Percentiles rank a stretch among this genome's conserved stretches.
Conservation (phyloP, 805 yeast species). For the Yarrowia phangngaensis region DNA sequence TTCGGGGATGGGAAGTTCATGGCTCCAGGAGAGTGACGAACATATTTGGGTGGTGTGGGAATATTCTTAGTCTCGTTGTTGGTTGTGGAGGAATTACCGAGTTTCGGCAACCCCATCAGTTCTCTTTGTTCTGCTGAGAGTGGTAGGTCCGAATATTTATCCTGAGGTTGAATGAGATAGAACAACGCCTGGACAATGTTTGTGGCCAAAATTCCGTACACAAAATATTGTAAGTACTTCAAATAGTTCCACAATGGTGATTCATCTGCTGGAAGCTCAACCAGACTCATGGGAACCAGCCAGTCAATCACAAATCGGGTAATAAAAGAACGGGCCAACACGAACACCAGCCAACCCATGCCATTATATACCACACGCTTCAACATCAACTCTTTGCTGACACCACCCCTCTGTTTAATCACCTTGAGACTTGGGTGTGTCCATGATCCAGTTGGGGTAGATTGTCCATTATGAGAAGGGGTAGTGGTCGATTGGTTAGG, state of each 20-base stretch:
- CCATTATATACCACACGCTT: slow-evolving; percentile 13
- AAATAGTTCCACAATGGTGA: not conserved
- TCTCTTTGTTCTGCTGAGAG: slow-evolving; percentile 34
- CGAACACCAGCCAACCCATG: slow-evolving; percentile 74
- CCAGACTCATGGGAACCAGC: not conserved
- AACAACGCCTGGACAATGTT: slow-evolving; percentile 29
- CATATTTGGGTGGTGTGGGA: slow-evolving; percentile 34
- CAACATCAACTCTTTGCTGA: slow-evolving; percentile 7
- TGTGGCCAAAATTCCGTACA: slow-evolving; percentile 31
- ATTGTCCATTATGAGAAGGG: not conserved
- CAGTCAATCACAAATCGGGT: slow-evolving; percentile 28
- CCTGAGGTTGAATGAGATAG: slow-evolving; percentile 28
- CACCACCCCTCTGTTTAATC: slow-evolving; percentile 7
- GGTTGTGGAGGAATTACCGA: slow-evolving; percentile 31
- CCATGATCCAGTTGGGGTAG: slow-evolving; percentile 22
- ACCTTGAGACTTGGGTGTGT: slow-evolving; percentile 5
- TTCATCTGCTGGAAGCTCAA: slow-evolving; percentile 2
- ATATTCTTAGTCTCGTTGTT: slow-evolving; percentile 4
- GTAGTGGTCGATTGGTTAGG: not conserved
- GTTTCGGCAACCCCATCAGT: slow-evolving; percentile 35
- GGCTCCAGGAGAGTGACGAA: slow-evolving; percentile 12
- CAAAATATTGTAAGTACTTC: not conserved
- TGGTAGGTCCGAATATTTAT: slow-evolving; percentile 34
- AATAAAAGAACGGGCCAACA: slow-evolving; percentile 69
- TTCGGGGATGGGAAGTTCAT: slow-evolving; percentile 6